phyloP scores from a whole-genome alignment of 441 rosid species.

The Jatropha multifida region DNA sequence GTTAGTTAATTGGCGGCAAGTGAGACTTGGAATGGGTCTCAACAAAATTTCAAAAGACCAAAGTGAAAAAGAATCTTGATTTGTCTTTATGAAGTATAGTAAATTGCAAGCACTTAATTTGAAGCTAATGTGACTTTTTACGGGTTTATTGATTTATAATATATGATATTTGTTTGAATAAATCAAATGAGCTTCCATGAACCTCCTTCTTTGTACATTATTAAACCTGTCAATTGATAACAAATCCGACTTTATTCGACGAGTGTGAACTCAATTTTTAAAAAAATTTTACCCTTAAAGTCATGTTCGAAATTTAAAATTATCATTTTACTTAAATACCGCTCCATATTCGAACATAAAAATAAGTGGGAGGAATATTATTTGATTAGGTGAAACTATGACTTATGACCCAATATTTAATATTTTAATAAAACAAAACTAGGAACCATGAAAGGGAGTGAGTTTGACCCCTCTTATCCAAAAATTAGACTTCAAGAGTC shows the following conservation, averaged over 20 bases:
- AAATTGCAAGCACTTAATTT: neutral
- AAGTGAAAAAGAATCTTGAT: neutral
- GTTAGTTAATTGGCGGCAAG: constrained; percentile 21
- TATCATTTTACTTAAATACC: no score
- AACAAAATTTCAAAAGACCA: neutral
- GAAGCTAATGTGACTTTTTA: neutral
- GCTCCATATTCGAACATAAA: no score
- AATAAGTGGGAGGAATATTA: no score
- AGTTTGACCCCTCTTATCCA: neutral
- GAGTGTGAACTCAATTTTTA: no score
- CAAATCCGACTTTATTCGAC: no score
- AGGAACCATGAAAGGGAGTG: neutral
- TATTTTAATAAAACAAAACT: constrained; percentile 7
- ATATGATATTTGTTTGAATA: neutral
- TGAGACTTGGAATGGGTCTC: constrained; percentile 25
- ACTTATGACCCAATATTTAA: no score
- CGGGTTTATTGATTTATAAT: neutral
- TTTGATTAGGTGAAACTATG: no score
- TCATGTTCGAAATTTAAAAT: no score
- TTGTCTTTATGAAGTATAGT: neutral
- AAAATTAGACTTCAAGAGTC: neutral
- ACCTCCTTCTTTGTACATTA: neutral
- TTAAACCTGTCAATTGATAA: neutral
- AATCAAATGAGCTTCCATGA: neutral
- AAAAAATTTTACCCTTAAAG: no score